Evolutionary conservation across 345 rosid genomes (phyloP), one percentile per base, ranked within the genome.

Genomic region (Punica granatum): DNA sequence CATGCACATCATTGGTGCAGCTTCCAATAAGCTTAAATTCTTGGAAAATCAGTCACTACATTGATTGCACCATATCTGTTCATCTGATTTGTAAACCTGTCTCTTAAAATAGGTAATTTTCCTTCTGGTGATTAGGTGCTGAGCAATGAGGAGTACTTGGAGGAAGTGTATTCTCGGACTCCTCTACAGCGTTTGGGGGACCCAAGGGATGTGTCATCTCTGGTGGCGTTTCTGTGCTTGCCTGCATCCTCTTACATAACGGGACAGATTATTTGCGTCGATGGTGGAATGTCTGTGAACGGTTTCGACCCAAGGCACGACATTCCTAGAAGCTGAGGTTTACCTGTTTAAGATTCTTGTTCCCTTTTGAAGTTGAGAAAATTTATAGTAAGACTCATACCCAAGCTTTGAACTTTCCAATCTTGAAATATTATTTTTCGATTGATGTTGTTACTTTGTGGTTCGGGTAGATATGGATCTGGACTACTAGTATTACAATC

Each of bases 161-260:
- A 84, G 76, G 88, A 82, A 72, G 82, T 86, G 43, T 80, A 73
- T 56, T 82, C 79, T 28, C 80, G 81, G 70, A 86, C 90, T 59
- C 92, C 92, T 25, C 77, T 87, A 51, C 46, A 70, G 31, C 86
- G 89, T 9, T 81, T 84, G 34, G 88, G 90, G 69, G 86, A 87
- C 16, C 83, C 90, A 32, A 74, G 34, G 14, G 92, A 85, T 39
- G 90, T 82, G 41, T 84, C 89, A 54, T 79, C 89, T n/a, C 51
- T 81, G 71, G 94, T 88, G 66, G 97, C 90, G 2, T 88, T 88
- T 75, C 83, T 90, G 39, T 88, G 95, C 69, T 37, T 88, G 67
- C 95, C 95, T 49, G 90, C 89, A 69, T 85, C 97, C 46, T 85
- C 92, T 26, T 88, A 83, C 83, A 79, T 90, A 30, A 88, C 97